Conservation (phyloP, 2,329 filamentous ascomycete genomes). For the Teratosphaeria viscida region DNA sequence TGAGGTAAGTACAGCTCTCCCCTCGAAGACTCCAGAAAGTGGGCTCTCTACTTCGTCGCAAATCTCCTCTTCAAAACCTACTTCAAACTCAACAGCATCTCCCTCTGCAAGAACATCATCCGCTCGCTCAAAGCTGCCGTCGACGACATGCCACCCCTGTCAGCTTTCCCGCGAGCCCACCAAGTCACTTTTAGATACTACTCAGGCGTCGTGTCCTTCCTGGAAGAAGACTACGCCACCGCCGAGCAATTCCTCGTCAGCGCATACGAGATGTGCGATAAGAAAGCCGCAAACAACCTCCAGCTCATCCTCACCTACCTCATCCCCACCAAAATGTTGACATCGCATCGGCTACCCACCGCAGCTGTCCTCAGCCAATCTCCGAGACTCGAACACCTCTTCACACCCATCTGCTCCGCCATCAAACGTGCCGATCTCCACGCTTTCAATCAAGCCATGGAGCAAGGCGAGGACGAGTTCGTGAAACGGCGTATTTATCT, state of each 20-base stretch:
- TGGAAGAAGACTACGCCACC: conserved; percentile 84
- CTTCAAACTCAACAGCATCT: conserved; percentile 77
- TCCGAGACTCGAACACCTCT: conserved; percentile 65
- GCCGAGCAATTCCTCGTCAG: conserved; percentile 70
- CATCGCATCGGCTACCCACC: conserved; percentile 72
- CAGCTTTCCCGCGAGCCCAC: conserved; percentile 77
- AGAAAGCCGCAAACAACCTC: conserved; percentile 56
- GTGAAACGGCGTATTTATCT: conserved; percentile 90
- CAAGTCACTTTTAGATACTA: conserved; percentile 96
- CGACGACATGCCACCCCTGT: conserved; percentile 66
- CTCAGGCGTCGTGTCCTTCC: conserved; percentile 80
- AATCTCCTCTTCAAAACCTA: conserved; percentile 98
- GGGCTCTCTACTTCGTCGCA: conserved; percentile 91
- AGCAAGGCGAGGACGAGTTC: conserved; percentile 79
- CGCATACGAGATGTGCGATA: conserved; percentile 70
- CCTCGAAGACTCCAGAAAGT: conserved; percentile 85
- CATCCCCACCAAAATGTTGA: conserved; percentile 85
- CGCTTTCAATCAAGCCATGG: conserved; percentile 72
- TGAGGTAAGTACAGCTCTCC: conserved; percentile 49
- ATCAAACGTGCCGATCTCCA: conserved; percentile 75
- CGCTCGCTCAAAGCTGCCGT: conserved; percentile 63
- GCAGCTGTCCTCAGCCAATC: conserved; percentile 60
- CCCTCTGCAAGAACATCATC: conserved; percentile 81
- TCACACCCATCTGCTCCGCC: conserved; percentile 64
- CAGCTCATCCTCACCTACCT: conserved; percentile 93